Evolutionary conservation across 2,329 filamentous ascomycete species (phyloP).

Genomic region (Trichoderma cornu-damae): DNA sequence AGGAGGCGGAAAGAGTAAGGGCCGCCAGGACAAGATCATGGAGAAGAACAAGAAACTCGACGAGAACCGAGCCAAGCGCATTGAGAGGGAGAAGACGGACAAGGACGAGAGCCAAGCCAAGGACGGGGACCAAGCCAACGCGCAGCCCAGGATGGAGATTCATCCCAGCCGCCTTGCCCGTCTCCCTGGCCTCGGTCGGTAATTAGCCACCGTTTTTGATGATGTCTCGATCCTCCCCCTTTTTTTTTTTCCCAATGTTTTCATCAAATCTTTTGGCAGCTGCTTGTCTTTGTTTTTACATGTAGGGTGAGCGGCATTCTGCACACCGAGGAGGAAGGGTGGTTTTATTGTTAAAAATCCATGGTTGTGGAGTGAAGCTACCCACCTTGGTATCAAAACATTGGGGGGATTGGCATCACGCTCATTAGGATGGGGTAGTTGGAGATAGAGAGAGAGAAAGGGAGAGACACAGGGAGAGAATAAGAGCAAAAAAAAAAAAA

Average conservation of each 20-base stretch:
- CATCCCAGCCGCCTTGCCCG: conserved; percentile 48
- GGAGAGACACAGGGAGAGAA: too few relatives aligned
- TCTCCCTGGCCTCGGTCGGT: conserved; percentile 22
- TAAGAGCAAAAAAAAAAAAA: too few relatives aligned
- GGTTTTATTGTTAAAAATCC: too few relatives aligned
- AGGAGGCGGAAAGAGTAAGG: conserved; percentile 72
- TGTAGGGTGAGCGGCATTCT: not conserved
- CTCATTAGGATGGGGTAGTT: not conserved
- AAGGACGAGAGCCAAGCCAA: conserved; percentile 29
- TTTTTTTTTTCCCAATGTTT: not conserved
- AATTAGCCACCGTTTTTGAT: not conserved
- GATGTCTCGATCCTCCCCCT: not conserved
- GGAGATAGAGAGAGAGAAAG: too few relatives aligned
- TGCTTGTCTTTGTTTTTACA: not conserved
- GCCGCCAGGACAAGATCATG: conserved; percentile 69
- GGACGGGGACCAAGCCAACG: conserved; percentile 26
- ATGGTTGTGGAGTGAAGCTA: too few relatives aligned
- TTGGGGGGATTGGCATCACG: too few relatives aligned
- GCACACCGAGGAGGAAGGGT: too few relatives aligned
- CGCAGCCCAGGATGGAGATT: conserved; percentile 35
- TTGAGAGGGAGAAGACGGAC: conserved; percentile 42
- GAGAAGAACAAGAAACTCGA: conserved; percentile 82
- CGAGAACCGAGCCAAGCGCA: conserved; percentile 52
- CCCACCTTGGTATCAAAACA: too few relatives aligned
- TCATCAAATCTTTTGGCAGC: not conserved